Conservation (phyloP, 208 protist genomes). For the Acanthamoeba culbertsoni region DNA sequence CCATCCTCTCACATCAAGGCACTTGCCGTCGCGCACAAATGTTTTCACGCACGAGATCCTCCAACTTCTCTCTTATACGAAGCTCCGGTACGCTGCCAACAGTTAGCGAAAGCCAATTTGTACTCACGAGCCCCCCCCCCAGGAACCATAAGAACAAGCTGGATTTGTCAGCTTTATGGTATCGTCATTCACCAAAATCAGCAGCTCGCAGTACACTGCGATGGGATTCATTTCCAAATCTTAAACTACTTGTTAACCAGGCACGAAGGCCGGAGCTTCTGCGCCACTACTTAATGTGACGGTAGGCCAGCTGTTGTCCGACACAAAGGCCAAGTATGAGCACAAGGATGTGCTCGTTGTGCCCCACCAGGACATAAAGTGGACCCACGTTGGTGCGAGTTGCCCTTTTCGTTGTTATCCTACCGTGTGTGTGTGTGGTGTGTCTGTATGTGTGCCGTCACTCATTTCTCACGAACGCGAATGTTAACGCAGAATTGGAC, state of each 20-base stretch:
- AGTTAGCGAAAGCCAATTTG: no score
- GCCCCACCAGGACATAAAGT: not conserved
- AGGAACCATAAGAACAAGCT: no score
- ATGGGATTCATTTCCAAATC: not conserved
- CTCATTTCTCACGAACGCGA: not conserved
- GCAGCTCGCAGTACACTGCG: no score
- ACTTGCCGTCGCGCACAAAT: no score
- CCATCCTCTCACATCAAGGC: no score
- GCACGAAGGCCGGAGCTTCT: not conserved
- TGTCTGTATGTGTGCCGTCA: not conserved
- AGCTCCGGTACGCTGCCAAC: no score
- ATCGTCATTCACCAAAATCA: not conserved
- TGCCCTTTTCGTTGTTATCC: not conserved
- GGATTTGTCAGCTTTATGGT: no score
- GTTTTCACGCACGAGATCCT: no score
- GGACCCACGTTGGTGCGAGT: not conserved
- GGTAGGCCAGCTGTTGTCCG: not conserved
- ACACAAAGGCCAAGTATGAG: not conserved
- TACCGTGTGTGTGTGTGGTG: not conserved
- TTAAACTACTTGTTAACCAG: not conserved
- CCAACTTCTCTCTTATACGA: no score
- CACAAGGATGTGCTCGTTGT: slow-evolving; percentile 16
- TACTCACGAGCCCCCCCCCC: no score
- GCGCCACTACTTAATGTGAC: not conserved
- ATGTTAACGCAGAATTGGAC: not conserved